Evolutionary conservation across 495 filamentous ascomycete species (phyloP), one percentile per base, ranked within the genome.

Genomic region (Penicillium nucicola): DNA sequence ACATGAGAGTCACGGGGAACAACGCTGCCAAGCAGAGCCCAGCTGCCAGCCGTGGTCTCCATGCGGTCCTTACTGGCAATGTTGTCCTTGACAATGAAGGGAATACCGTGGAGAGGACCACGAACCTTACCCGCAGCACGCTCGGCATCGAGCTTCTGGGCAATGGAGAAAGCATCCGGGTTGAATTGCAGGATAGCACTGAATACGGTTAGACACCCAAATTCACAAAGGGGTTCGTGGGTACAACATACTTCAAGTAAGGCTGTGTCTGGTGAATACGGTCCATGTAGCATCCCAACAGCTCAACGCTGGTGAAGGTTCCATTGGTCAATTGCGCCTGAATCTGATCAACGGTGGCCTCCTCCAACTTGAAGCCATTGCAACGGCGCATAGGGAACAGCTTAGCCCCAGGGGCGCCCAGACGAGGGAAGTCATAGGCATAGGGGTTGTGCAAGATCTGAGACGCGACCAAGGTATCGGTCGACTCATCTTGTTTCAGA

Each of bases 21-120:
- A 9, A 84, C 67, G 42, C 74, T 81, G 5, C 84, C 85, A 1
- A 86, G 62, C 1, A 89, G 74, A 38, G 81, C 82, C 72, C 71
- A 78, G 60, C 71, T 77, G 22, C 75, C 75, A 17, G 75, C 78
- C 3, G 82, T 86, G 18, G 84, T 87, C 58, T 85, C 80, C 84
- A 89, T 83, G 36, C 77, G 74, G 52, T 89, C 87, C 40, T 76
- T 77, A 2, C 81, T 84, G 17, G 80, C 86, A 48, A 89, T 88
- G 68, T 87, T 90, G 69, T 89, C 84, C 66, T 89, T 89, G 52
- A 88, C 77, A 14, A 87, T 64, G 65, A 88, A 84, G 2, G 87
- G 87, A 48, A 90, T 85, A 17, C 85, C 85, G 60, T 90, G 86
- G 1, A 89, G 73, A 5, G 79, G 78, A 25, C 83, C 76, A 15